phyloP scores from a whole-genome alignment of 2,329 filamentous ascomycete genomes.

The Fusarium hostae region DNA sequence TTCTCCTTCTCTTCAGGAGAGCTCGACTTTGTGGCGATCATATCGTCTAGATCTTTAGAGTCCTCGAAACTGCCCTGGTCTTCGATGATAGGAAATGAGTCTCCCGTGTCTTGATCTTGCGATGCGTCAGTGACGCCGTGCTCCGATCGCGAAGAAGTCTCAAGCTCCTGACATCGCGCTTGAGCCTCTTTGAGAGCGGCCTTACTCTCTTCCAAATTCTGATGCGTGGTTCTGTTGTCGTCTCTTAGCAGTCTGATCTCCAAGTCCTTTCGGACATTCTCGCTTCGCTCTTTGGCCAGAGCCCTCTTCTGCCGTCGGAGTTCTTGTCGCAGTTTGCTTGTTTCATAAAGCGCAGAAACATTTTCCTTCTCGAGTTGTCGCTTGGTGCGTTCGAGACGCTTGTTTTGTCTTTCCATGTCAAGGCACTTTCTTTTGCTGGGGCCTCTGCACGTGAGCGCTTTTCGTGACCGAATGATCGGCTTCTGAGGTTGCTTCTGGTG shows the following conservation, averaged over 20 bases:
- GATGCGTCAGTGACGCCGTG: accelerated
- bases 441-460: accelerated
- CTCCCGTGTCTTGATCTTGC: accelerated
- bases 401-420: background rate
- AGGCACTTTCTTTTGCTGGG: accelerated
- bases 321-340: background rate
- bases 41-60: too few species aligned
- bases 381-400: background rate
- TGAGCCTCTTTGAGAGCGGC: accelerated
- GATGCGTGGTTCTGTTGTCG: accelerated
- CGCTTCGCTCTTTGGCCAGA: background rate
- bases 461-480: background rate
- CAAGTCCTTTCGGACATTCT: background rate
- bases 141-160: background rate
- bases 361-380: background rate
- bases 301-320: background rate
- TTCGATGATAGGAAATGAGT: accelerated
- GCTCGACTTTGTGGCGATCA: background rate
- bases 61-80: background rate
- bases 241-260: background rate
- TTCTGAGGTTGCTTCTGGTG: background rate
- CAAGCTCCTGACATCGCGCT: background rate
- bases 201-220: accelerated
- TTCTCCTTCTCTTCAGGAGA: background rate
- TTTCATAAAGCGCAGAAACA: background rate